Evolutionary conservation across 176 grass and related monocot genomes (phyloP).

Genomic region (Calamus simplicifolius): DNA sequence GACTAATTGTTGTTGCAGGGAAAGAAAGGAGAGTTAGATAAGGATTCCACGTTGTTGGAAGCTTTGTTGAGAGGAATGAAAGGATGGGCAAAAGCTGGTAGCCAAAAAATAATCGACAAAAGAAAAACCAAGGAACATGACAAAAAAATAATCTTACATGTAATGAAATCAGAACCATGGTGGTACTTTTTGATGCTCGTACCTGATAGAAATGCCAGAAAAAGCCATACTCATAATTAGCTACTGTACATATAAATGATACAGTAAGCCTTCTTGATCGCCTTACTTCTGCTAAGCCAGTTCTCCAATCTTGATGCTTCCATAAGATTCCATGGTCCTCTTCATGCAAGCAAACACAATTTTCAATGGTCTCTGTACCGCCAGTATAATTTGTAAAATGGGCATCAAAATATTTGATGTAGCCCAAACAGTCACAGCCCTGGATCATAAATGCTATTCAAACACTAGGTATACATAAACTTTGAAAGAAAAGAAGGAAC

Average conservation of each 20-base stretch:
- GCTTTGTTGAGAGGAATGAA: no score
- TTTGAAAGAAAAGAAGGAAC: not conserved
- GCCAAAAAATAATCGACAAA: no score
- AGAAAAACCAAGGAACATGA: no score
- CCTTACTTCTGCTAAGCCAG: conserved; percentile 95
- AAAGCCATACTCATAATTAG: conserved; percentile 99
- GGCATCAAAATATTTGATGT: conserved; percentile 98
- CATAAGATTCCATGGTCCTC: conserved; percentile 98
- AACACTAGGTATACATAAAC: not conserved
- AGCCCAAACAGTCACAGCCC: conserved; percentile 98
- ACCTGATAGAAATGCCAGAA: conserved; percentile 99
- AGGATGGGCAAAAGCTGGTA: no score
- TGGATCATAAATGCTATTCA: conserved; percentile 22
- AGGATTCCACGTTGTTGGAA: no score
- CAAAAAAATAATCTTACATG: no score
- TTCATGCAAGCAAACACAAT: conserved; percentile 97
- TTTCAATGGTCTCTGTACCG: conserved; percentile 97
- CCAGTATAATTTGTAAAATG: conserved; percentile 98
- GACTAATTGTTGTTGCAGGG: no score
- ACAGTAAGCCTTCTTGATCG: conserved; percentile 93
- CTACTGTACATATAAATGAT: conserved; percentile 98
- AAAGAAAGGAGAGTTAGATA: no score
- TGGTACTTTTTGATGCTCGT: not conserved
- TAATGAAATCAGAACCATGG: no score
- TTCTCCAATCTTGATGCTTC: conserved; percentile 99